Conservation (phyloP, 2,329 filamentous ascomycete genomes). For the Cladophialophora immunda region DNA sequence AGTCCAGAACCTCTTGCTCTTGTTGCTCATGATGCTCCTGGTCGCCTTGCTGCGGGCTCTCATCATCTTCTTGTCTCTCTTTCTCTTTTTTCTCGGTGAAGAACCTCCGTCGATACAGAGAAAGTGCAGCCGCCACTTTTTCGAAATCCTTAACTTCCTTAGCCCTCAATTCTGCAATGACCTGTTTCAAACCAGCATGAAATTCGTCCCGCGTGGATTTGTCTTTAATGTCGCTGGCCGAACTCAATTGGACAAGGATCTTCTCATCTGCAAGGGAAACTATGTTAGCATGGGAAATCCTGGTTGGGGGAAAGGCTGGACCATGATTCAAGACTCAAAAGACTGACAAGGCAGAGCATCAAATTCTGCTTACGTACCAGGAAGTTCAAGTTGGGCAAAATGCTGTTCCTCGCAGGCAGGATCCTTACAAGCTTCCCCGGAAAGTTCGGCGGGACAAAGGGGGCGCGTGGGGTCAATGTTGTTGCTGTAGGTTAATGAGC, state of each 20-base stretch:
- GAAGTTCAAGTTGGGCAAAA: slow-evolving; percentile 74
- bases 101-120: slow-evolving; percentile 56
- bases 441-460: slow-evolving; percentile 79
- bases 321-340: slow-evolving; percentile 35
- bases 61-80: slow-evolving; percentile 5
- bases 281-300: slow-evolving; percentile 15
- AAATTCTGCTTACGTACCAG: slow-evolving; percentile 67
- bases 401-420: slow-evolving; percentile 79
- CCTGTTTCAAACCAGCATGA: slow-evolving; percentile 55
- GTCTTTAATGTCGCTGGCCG: slow-evolving; percentile 55
- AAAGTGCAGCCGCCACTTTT: slow-evolving; percentile 58
- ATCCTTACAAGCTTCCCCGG: slow-evolving; percentile 77
- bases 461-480: slow-evolving; percentile 78
- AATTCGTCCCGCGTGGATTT: slow-evolving; percentile 55
- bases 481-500: slow-evolving; percentile 93
- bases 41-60: not conserved
- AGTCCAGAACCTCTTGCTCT: not conserved
- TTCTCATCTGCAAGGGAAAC: slow-evolving; percentile 56
- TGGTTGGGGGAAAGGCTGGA: not conserved
- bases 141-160: slow-evolving; percentile 60
- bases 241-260: slow-evolving; percentile 60
- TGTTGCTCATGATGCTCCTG: not conserved
- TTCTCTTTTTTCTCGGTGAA: slow-evolving; percentile 29
- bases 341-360: slow-evolving; percentile 20
- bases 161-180: slow-evolving; percentile 59